Evolutionary conservation across 2,329 filamentous ascomycete genomes (phyloP), one percentile per base, ranked within the genome.

Genomic region (Arthrobotrys pseudoclavata): DNA sequence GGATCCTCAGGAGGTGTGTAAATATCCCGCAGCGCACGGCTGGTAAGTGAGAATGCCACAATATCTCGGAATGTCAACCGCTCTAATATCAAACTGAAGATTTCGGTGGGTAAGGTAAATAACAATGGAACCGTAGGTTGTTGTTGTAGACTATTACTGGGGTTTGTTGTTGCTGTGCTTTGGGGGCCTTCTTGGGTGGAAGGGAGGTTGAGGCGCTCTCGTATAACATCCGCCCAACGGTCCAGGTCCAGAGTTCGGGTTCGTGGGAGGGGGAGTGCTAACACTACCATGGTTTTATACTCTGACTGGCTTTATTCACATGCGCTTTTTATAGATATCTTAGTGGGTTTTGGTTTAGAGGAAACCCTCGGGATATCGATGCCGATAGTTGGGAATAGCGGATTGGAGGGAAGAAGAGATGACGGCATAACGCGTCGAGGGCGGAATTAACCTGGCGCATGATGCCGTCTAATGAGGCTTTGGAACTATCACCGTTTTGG

Each of bases 31-130:
- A 74, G 69, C 45, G 31, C 37, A 20, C 45, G 55, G 22, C 40
- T 53, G 26, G 69, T 42, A 3, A 74, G 69, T 5, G 69, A 74
- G n/a, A 74, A 37, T 9, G 69, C 61, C 31, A 74, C 60, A 42
- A 57, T 68, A 24, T 74, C 69, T 2, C 69, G 52, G 20, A 74
- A 53, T 2, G 45, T 42, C 7, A 74, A 45, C 4, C 29, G 53
- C 9, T 22, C 45, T 31, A 68, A 20, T n/a, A 74, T 53, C 18
- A 74, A 34, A 42, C 9, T 40, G 62, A 74, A 67, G 20, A 74
- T 74, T 26, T 74, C 69, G 20, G 45, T 52, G 45, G 69, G 69
- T 24, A 74, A 22, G 12, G 55, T 55, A 20, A 74, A 45, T 37
- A 72, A 29, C 22, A 60, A 42, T 18, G 55, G 55, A n/a, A 42